A percentile compares a stretch with the other conserved stretches of the same genome.
phyloP scores from a whole-genome alignment of 129 eudicot genomes.

The Heracleum sosnowskyi region DNA sequence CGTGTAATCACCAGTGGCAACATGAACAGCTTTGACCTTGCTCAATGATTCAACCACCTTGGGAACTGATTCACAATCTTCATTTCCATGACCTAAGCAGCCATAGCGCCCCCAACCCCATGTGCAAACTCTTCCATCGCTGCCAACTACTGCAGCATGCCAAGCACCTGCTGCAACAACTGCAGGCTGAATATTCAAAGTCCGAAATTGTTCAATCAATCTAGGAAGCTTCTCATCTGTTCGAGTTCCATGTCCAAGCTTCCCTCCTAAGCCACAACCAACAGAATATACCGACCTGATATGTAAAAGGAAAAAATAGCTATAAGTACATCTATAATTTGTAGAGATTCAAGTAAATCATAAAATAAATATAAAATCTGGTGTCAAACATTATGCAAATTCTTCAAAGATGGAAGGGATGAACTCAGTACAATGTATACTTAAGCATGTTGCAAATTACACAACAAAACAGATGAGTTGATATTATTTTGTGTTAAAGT shows the following conservation, averaged over 20 bases:
- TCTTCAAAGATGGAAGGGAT: not conserved
- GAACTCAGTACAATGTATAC: not conserved
- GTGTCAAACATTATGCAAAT: not conserved
- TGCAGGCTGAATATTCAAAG: slow-evolving; percentile 73
- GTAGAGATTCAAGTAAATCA: not conserved
- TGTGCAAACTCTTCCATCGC: slow-evolving; percentile 96
- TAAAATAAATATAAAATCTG: not conserved
- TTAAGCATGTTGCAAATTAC: not conserved
- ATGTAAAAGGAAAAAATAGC: not conserved
- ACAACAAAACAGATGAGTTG: not conserved
- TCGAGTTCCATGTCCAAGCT: slow-evolving; percentile 81
- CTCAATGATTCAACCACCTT: slow-evolving; percentile 82
- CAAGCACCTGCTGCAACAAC: slow-evolving; percentile 97
- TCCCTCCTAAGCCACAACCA: slow-evolving; percentile 98
- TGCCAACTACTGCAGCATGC: slow-evolving; percentile 99
- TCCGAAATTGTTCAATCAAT: slow-evolving; percentile 65
- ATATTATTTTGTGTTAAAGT: not conserved
- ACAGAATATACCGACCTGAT: slow-evolving; percentile 94
- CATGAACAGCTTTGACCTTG: slow-evolving; percentile 82
- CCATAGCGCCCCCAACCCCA: slow-evolving; percentile 99
- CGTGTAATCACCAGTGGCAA: slow-evolving; percentile 95
- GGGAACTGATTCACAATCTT: slow-evolving; percentile 86
- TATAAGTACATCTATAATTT: not conserved
- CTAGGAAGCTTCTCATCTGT: slow-evolving; percentile 79
- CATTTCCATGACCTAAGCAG: slow-evolving; percentile 94